Evolutionary conservation across 1,139 yeast genomes (phyloP).

Genomic region (Geotrichum citri-aurantii): DNA sequence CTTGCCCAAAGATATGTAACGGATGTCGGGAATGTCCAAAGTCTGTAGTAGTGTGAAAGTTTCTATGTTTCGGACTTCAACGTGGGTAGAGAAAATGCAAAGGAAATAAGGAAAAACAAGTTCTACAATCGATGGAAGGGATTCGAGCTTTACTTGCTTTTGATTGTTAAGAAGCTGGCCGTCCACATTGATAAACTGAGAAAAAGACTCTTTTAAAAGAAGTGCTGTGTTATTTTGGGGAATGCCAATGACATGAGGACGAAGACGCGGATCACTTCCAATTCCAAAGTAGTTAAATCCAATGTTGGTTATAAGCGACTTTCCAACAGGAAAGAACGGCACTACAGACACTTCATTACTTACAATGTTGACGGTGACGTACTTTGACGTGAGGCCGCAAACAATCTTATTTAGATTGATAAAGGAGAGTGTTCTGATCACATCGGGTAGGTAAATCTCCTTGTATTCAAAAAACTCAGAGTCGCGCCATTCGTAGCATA

Average conservation of each 20-base stretch:
- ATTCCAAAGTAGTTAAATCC: constrained; percentile 26
- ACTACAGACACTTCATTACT: constrained; percentile 18
- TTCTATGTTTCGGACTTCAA: constrained; percentile 33
- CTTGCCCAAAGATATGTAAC: constrained; percentile 22
- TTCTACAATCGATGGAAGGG: constrained; percentile 29
- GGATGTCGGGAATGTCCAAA: constrained; percentile 25
- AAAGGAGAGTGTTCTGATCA: constrained; percentile 35
- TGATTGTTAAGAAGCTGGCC: constrained; percentile 23
- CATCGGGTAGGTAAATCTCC: constrained; percentile 37
- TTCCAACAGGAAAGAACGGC: constrained; percentile 9
- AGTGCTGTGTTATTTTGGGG: constrained; percentile 22
- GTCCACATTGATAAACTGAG: constrained; percentile 23
- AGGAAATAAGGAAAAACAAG: constrained; percentile 34
- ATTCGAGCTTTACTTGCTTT: constrained; percentile 23
- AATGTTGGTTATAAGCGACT: constrained; percentile 3
- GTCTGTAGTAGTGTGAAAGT: constrained; percentile 29
- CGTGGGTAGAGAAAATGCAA: constrained; percentile 23
- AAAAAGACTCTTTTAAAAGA: constrained; percentile 27
- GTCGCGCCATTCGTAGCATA: constrained; percentile 38
- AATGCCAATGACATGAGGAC: constrained; percentile 21
- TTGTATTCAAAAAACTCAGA: constrained; percentile 30
- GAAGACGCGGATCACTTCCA: constrained; percentile 21
- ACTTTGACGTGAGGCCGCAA: constrained; percentile 34
- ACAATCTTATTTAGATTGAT: constrained; percentile 34
- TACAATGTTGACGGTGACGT: constrained; percentile 26